These are phyloP conservation scores for Biscogniauxia sp. DNA, from an alignment of 2,329 filamentous ascomycete genomes.

Conservation along the genomic window DNA sequence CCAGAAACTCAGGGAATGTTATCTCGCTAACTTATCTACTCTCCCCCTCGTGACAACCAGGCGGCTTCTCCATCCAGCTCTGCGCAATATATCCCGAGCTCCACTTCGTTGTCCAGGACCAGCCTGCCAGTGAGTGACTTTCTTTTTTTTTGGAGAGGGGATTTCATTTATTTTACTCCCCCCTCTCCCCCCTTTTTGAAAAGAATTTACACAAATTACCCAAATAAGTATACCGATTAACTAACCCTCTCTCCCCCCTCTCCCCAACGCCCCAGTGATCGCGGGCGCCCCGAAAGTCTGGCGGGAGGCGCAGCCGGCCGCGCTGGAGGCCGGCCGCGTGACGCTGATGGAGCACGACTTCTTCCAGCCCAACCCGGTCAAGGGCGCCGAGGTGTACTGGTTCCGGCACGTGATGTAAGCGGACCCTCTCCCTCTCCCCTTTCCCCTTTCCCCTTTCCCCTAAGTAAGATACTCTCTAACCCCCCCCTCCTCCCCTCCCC, in stretches of 20 bases:
- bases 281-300: constrained; percentile 16
- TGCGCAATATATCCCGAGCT: constrained; percentile 15
- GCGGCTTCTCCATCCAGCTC: constrained; percentile 8
- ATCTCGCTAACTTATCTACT: constrained; percentile 9
- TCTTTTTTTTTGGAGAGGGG: no score
- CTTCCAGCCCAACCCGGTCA: constrained; percentile 27
- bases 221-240: no score
- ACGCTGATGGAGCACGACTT: constrained; percentile 28
- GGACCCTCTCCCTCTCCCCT: neutral
- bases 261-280: neutral
- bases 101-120: constrained; percentile 18
- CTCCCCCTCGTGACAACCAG: neutral
- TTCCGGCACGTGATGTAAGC: neutral
- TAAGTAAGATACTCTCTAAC: neutral
- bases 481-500: neutral
- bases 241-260: no score
- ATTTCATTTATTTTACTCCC: no score
- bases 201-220: no score
- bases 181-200: no score
- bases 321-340: constrained; percentile 16
- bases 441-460: no score
- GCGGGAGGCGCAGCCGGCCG: constrained; percentile 17
- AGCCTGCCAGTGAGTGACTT: neutral
- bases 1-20: neutral
- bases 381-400: constrained; percentile 28